Base-by-base conservation (phyloP, 2,329 filamentous ascomycete genomes). In the Aspergillus alliaceus region DNA sequence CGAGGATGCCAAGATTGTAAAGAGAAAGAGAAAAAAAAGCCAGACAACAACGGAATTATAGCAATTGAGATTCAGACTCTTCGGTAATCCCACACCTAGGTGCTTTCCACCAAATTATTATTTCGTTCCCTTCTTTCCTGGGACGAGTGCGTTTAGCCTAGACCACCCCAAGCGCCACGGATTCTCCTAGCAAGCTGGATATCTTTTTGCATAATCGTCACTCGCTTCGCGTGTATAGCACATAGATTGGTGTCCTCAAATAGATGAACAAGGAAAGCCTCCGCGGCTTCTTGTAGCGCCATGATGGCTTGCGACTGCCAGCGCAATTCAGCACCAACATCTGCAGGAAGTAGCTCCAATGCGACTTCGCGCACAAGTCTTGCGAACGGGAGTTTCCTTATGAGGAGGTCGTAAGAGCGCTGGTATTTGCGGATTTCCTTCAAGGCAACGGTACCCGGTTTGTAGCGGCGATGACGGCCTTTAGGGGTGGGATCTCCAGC, bases 171-270 rank as follows among this genome's bases (percentile, higher is more conserved):
- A 46, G 87, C 84, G 12, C 90, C 90, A 51, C 90, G 82, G 77
- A 93, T 92, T 64, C 90, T 80, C 68, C 90, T 81, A 20, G 93
- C 93, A 59, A 98, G 84, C 78, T 97, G 93, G 68, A 99, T 96
- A 76, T 98, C 95, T 79, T 96, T 96, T 77, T 95, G 92, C 90
- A 96, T 93, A 68, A 97, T 96, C 37, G 93, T 98, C 53, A 98
- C 92, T 73, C 93, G 84, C 80, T 96, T 97, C 60, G 93, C 95
- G 77, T 98, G 93, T 67, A 98, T 93, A 61, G 93, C 95, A 79
- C 93, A 97, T 40, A 98, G 84, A 79, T 98, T 97, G 64, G 91
- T 91, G 77, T 96, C 91, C 74, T 97, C 93, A 71, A 98, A 97
- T n/a, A 98, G 81, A 72, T 96, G 93, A 58, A 98, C 90, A 66